phyloP scores from a whole-genome alignment of 2,329 filamentous ascomycete species.

The Fusarium transvaalense region DNA sequence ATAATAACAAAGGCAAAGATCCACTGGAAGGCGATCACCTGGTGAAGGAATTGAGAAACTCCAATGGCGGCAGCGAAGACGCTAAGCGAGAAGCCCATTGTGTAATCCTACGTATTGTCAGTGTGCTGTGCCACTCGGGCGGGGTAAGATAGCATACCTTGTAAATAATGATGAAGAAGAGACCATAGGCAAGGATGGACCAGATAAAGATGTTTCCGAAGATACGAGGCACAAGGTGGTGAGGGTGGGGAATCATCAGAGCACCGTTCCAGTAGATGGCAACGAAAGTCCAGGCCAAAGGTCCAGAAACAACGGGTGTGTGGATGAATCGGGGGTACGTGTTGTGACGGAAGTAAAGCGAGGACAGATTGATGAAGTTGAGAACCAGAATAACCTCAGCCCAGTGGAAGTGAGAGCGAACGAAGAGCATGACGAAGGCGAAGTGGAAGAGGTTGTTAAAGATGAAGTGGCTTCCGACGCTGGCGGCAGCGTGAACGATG shows the following conservation, averaged over 20 bases:
- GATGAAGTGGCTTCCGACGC: conserved; percentile 87
- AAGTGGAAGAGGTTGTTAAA: conserved; percentile 86
- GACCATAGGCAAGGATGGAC: conserved; percentile 81
- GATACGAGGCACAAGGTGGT: conserved; percentile 77
- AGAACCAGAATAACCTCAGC: conserved; percentile 80
- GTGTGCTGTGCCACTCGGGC: neutral
- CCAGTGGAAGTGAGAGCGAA: conserved; percentile 78
- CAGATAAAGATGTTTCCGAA: conserved; percentile 91
- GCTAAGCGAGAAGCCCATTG: conserved; percentile 83
- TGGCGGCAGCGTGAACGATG: conserved; percentile 76
- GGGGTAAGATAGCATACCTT: conserved; percentile 64
- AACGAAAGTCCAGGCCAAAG: conserved; percentile 86
- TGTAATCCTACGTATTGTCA: conserved; percentile 66
- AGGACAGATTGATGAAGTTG: conserved; percentile 85
- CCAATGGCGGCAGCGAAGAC: conserved; percentile 80
- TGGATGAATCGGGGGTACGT: conserved; percentile 81
- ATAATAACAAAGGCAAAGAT: conserved; percentile 92
- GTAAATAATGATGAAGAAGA: conserved; percentile 79
- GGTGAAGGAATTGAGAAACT: conserved; percentile 79
- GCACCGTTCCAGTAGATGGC: conserved; percentile 92
- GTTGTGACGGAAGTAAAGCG: conserved; percentile 84
- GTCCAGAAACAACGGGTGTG: conserved; percentile 78
- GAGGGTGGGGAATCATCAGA: conserved; percentile 78
- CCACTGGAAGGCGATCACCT: conserved; percentile 86
- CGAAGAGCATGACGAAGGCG: conserved; percentile 86